Conservation (phyloP, 2,329 filamentous ascomycete species). For the Monosporascus sp. region DNA sequence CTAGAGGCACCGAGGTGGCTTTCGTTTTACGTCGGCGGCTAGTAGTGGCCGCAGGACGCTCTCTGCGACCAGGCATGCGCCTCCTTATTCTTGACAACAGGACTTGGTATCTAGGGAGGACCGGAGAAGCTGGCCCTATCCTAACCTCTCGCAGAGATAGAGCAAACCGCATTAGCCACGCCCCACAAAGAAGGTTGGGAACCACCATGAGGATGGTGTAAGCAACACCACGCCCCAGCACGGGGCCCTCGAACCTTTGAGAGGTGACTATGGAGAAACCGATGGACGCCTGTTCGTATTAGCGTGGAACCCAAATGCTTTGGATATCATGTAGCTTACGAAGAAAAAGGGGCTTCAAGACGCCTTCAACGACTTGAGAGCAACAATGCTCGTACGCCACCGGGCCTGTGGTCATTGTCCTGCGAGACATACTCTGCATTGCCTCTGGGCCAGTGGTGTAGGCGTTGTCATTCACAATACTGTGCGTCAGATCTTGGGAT, state of each 20-base stretch:
- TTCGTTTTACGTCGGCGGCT: neutral
- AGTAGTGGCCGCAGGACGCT: neutral
- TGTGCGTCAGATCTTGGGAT: neutral
- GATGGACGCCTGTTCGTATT: conserved; percentile 45
- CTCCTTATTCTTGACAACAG: conserved; percentile 11
- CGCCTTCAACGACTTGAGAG: conserved; percentile 32
- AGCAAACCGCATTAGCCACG: conserved; percentile 47
- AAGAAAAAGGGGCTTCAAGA: conserved; percentile 71
- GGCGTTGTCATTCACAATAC: conserved; percentile 1
- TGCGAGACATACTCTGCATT: neutral
- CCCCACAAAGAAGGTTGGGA: conserved; percentile 54
- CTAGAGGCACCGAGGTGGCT: neutral
- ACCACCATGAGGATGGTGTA: conserved; percentile 68
- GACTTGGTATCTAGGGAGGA: conserved; percentile 3
- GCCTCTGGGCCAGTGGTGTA: neutral
- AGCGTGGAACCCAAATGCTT: neutral
- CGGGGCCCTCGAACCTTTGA: conserved; percentile 56
- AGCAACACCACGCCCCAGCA: conserved; percentile 69
- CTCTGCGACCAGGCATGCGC: neutral
- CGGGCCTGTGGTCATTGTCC: neutral
- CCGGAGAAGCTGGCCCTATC: conserved; percentile 1
- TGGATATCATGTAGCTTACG: conserved; percentile 35
- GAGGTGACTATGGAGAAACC: conserved; percentile 75
- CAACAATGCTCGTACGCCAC: conserved; percentile 37
- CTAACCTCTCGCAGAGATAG: conserved; percentile 7